Evolutionary conservation across 768 basidiomycete genomes (phyloP), one percentile per base, ranked within the genome.

Genomic region (Podaxis sp.): DNA sequence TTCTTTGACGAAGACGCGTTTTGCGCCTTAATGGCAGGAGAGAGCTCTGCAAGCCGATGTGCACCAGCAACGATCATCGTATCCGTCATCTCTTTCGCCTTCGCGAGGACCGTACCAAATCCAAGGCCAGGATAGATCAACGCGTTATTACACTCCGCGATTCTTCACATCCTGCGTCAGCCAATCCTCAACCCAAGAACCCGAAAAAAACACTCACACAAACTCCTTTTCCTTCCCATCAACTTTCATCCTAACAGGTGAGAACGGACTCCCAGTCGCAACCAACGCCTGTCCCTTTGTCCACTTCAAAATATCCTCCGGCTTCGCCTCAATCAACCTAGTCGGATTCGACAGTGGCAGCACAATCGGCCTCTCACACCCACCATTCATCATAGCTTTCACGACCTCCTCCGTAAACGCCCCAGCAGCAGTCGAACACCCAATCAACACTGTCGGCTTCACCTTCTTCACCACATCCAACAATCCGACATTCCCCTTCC

Each of bases 1-100:
- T 33, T 11, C 3, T 66, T 59, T 17, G 62, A 55, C 19, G 19
- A 61, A 15, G 63, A n/a, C 15, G 47, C 27, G 7, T 54, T 38
- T 82, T 81, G 63, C 87, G 77, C 0, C 85, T 47, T 25, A 29
- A 76, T 65, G 1, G 75, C 93, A 1, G 93, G 93, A 0, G 92
- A 86, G 47, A 95, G 82, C 7, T 84, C 77, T 0, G 93, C 91
- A 40, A 96, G 87, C 12, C 87, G 83, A 27, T 78, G 81, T 0
- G 91, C 86, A 8, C 90, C 93, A 2, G 89, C 89, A 43, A 93
- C 86, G 71, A 96, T 90, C 94, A 96, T 94, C n/a, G 80, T 83
- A 72, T 94, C 91, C 1, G 90, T 88, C 67, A 96, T 80, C 7
- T 70, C 74, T 4, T 82, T 78, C 0, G 90, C 85, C 63, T 86